Percentiles rank a stretch among this genome's conserved stretches.
Evolutionary conservation across 2,329 filamentous ascomycete species (phyloP).

Genomic region (Neonectria punicea): DNA sequence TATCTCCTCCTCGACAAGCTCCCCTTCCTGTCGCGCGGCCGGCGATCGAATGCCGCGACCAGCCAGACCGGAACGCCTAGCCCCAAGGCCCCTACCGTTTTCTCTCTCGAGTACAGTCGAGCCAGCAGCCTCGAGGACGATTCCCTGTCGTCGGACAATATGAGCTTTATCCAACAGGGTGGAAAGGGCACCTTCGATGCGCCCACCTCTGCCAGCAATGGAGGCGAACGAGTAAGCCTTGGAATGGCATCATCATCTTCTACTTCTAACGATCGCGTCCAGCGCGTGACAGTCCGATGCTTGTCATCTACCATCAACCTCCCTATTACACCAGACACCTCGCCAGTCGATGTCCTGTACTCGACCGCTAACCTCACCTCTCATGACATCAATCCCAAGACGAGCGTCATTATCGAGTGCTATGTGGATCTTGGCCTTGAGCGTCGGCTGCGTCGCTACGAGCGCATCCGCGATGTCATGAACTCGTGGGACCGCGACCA

Average conservation of each 20-base stretch:
- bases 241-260: neutral
- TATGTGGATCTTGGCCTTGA: slow-evolving; percentile 82
- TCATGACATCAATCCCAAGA: slow-evolving; percentile 70
- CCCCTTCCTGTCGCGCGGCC: slow-evolving; percentile 55
- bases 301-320: slow-evolving; percentile 75
- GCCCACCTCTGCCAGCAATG: slow-evolving; percentile 82
- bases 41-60: slow-evolving; percentile 50
- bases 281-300: slow-evolving; percentile 79
- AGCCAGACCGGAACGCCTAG: slow-evolving; percentile 49
- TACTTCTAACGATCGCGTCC: slow-evolving; percentile 25
- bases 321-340: slow-evolving; percentile 80
- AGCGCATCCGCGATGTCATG: slow-evolving; percentile 86
- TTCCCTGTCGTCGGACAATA: slow-evolving; percentile 41
- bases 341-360: slow-evolving; percentile 76
- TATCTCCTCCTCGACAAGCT: slow-evolving; percentile 61
- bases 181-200: slow-evolving; percentile 71
- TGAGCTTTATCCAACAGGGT: slow-evolving; percentile 56
- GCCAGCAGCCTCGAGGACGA: slow-evolving; percentile 48
- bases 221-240: slow-evolving; percentile 75
- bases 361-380: slow-evolving; percentile 72
- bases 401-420: slow-evolving; percentile 79
- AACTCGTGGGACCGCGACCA: slow-evolving; percentile 91
- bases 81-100: slow-evolving; percentile 48
- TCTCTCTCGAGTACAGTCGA: slow-evolving; percentile 46
- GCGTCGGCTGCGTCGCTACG: slow-evolving; percentile 84